Conservation (phyloP, 139 green algal species). For the Mesotaenium endlicherianum region DNA sequence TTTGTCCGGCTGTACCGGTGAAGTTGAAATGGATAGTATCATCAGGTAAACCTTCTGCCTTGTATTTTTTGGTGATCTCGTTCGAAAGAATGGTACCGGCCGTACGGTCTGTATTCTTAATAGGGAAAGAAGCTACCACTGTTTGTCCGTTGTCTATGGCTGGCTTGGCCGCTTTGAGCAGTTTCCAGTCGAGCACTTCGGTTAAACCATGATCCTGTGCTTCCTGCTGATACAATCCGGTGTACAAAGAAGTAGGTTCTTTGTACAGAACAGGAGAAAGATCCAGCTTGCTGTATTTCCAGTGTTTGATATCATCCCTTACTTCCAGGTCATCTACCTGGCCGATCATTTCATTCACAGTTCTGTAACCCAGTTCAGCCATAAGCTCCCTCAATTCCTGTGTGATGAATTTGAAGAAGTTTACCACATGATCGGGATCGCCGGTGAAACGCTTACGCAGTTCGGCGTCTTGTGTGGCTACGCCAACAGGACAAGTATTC, state of each 20-base stretch:
- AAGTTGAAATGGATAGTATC: conserved; percentile 85
- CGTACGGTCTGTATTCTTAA: conserved; percentile 74
- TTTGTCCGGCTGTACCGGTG: conserved; percentile 82
- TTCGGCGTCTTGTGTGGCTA: conserved; percentile 86
- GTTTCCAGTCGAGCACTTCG: conserved; percentile 69
- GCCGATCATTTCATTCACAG: conserved; percentile 83
- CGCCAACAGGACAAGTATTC: conserved; percentile 91
- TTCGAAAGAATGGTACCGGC: conserved; percentile 83
- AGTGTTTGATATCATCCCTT: no score
- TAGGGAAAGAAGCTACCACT: conserved; percentile 69
- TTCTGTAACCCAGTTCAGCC: conserved; percentile 77
- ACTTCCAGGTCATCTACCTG: conserved; percentile 76
- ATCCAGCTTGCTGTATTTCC: no score
- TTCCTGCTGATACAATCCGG: background rate
- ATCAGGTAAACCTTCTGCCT: conserved; percentile 69
- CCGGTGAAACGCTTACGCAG: conserved; percentile 89
- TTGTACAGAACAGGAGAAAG: no score
- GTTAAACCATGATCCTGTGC: conserved; percentile 81
- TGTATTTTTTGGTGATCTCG: conserved; percentile 73
- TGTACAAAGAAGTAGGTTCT: background rate
- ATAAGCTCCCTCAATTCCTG: conserved; percentile 85
- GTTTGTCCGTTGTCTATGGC: conserved; percentile 56
- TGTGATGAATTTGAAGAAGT: conserved; percentile 91
- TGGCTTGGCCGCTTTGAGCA: conserved; percentile 72
- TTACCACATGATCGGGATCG: conserved; percentile 87